These are phyloP conservation scores for Aspergillus asperescens DNA, from an alignment of 495 filamentous ascomycete species.

Conservation along the genomic window DNA sequence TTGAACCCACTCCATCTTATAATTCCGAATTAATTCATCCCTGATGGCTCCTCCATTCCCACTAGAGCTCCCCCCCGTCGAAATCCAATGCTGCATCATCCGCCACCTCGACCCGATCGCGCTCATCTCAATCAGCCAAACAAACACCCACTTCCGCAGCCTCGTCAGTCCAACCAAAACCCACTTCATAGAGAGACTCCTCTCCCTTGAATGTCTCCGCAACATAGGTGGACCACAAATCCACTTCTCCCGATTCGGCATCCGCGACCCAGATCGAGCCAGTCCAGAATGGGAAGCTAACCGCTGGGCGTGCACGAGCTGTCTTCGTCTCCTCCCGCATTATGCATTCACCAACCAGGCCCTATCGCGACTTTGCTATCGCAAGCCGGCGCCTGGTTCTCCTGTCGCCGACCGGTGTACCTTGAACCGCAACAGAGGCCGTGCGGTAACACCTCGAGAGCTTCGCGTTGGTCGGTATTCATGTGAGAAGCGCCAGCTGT, in stretches of 20 bases:
- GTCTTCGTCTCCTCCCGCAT: background rate
- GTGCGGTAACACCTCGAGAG: background rate
- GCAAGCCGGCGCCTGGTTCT: background rate
- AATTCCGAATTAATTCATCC: too few species aligned
- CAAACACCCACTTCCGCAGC: background rate
- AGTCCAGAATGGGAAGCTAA: background rate
- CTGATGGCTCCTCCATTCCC: too few species aligned
- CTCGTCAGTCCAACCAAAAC: background rate
- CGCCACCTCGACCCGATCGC: background rate
- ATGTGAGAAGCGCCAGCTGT: background rate
- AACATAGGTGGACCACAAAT: background rate
- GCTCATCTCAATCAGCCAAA: background rate
- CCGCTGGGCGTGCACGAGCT: background rate
- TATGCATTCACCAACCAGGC: background rate
- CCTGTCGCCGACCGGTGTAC: background rate
- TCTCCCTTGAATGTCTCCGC: background rate
- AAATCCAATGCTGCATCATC: slow-evolving; percentile 2
- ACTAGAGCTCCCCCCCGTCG: background rate
- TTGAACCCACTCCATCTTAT: too few species aligned
- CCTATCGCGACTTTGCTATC: background rate
- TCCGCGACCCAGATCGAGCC: background rate
- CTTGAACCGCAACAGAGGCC: background rate
- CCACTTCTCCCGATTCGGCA: background rate
- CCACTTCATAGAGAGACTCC: background rate
- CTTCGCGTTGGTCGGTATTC: too few species aligned